phyloP scores from a whole-genome alignment of 768 basidiomycete species.

The Pleurotus ostreatus region DNA sequence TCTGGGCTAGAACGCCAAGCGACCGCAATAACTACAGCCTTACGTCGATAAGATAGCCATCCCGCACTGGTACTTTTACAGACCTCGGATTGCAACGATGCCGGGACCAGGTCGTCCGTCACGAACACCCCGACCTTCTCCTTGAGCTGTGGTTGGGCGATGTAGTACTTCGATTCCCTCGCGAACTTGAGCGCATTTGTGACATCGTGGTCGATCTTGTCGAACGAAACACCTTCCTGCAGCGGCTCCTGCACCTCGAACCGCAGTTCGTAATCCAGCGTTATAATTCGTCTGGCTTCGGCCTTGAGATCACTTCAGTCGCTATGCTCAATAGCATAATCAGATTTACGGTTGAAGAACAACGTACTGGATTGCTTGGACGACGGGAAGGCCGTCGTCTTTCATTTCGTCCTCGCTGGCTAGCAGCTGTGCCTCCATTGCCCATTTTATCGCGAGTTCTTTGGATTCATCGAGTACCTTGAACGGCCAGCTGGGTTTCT shows the following conservation, averaged over 20 bases:
- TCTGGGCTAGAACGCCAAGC: slow-evolving; percentile 10
- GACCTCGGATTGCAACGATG: slow-evolving; percentile 12
- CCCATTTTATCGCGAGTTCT: background rate
- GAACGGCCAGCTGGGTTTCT: background rate
- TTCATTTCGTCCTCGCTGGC: background rate
- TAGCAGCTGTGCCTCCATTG: background rate
- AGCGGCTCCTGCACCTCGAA: background rate
- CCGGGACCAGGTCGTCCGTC: slow-evolving; percentile 10
- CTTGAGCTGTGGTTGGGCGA: background rate
- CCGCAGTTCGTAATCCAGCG: background rate
- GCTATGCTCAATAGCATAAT: background rate
- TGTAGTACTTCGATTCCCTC: background rate
- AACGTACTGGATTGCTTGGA: background rate
- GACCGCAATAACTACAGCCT: background rate
- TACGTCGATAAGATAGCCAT: too few relatives aligned
- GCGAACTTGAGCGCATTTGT: background rate
- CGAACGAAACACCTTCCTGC: background rate
- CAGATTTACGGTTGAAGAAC: background rate
- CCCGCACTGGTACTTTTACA: background rate
- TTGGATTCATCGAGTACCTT: background rate
- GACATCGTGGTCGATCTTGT: background rate
- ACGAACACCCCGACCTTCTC: slow-evolving; percentile 5
- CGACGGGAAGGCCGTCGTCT: background rate
- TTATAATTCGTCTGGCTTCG: background rate
- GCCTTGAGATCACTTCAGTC: background rate